Conservation (phyloP, 2,329 filamentous ascomycete species). For the Microcyclospora tardicrescens region DNA sequence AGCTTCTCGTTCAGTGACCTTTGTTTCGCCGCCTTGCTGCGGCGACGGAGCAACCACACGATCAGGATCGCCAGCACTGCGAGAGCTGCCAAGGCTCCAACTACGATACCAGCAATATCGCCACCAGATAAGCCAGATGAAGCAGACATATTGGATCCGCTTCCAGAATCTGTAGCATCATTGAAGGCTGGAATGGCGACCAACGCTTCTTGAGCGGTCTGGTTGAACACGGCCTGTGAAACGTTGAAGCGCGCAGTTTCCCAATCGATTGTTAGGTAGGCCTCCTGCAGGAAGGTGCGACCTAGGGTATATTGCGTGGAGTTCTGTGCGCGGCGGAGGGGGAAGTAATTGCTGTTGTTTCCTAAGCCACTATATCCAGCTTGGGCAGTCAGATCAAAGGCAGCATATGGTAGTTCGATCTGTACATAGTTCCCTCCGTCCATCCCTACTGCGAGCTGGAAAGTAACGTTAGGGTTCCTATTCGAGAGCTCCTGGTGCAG, state of each 20-base stretch:
- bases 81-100: constrained; percentile 26
- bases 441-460: constrained; percentile 28
- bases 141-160: neutral
- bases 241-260: constrained; percentile 35
- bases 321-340: constrained; percentile 44
- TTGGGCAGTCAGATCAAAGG: constrained; percentile 35
- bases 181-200: constrained; percentile 13
- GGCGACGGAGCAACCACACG: constrained; percentile 21
- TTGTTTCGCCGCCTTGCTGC: constrained; percentile 2
- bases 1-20: constrained; percentile 6
- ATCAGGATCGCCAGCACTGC: constrained; percentile 18
- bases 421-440: constrained; percentile 26
- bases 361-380: constrained; percentile 42
- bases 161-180: neutral
- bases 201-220: constrained; percentile 12
- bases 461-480: constrained; percentile 31
- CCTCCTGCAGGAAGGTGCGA: constrained; percentile 57
- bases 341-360: constrained; percentile 53
- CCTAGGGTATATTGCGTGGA: constrained; percentile 49
- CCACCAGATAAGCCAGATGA: constrained; percentile 20
- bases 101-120: constrained; percentile 32
- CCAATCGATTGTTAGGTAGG: constrained; percentile 39
- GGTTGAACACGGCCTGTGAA: constrained; percentile 24
- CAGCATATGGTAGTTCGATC: constrained; percentile 36
- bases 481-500: constrained; percentile 38